Evolutionary conservation across 2,329 filamentous ascomycete genomes (phyloP), one percentile per base, ranked within the genome.

Genomic region (Colletotrichum musae): DNA sequence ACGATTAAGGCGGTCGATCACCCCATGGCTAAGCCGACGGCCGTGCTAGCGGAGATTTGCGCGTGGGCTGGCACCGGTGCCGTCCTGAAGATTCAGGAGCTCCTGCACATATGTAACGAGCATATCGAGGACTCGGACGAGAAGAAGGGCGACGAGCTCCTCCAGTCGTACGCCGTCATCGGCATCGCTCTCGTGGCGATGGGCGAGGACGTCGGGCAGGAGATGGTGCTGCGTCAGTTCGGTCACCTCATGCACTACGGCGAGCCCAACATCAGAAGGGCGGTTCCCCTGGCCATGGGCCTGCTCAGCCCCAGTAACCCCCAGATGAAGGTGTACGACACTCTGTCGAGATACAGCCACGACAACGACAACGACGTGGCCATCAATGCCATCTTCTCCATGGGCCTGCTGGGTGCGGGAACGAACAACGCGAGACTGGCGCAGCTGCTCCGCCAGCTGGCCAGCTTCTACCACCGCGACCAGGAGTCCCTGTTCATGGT

Each of bases 321-420:
- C 12, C 97, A 99, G 80, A 99, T 99, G 95, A 99, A 98, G 87
- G 93, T 99, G 56, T 99, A 99, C 84, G 96, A 99, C 80, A 99
- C 96, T 0, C 86, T 99, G 12, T 99, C 96, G 59, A 89, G 96
- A 77, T 99, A 99, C 87, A 97, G 93, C 72, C 96, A 99, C 88
- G 96, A 99, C 84, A 99, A 96, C 74, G 96, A 99, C 83, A 97
- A 95, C 71, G 96, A 99, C 77, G 96, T 99, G 54, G 96, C 96
- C 47, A 93, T 99, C 81, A 99, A 98, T 78, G 94, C 96, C 76
- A 99, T 99, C 78, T 99, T 99, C 77, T 95, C 96, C 74, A 99
- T 99, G 96, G 96, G 96, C 82, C 91, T 99, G 68, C 88, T 97
- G 45, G 96, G 96, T 76, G 96, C 96, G 2, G 96, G 96, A 75